Evolutionary conservation across 2,329 filamentous ascomycete genomes (phyloP), one percentile per base, ranked within the genome.

Genomic region (Fusarium verrucosum): DNA sequence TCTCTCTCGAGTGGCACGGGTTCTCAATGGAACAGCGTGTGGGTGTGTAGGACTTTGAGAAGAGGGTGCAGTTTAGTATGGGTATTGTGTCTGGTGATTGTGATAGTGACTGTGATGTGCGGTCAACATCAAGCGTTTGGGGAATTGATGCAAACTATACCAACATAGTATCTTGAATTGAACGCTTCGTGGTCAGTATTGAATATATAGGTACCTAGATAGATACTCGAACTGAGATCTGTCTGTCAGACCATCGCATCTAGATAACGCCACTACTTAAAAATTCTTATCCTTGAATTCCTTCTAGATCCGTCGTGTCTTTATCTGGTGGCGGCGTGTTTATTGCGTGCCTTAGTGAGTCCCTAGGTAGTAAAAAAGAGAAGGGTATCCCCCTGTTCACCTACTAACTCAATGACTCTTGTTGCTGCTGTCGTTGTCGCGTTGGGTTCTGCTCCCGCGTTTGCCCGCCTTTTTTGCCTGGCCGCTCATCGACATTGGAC

Each of bases 1-100:
- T 36, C n/a, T 37, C 22, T 28, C 32, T 13, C 32, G 17, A 26
- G 46, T 40, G 57, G 44, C 33, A 62, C 42, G 40, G 32, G 43
- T 28, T 43, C 38, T 58, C n/a, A 33, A 53, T 46, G 38, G 36
- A 37, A 41, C 23, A 40, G 38, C 22, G 43, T 58, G 32, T 46
- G 62, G 62, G 62, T 65, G 62, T 65, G 57, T 16, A 46, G 26
- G 40, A 40, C 35, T 40, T 30, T 42, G 36, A 26, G 35, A 40
- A 17, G 41, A 62, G 46, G 62, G 46, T 50, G 43, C 40, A 52
- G 37, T 36, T 53, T 55, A 30, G 41, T 50, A 65, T 66, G 56
- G 58, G 44, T 30, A 33, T 49, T 35, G 25, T 50, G 62, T 65
- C 62, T 62, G 56, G 62, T 65, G 62, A 65, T 65, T 40, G 44